Base-by-base conservation (phyloP, 1,139 yeast species). In the Candida sojae region DNA sequence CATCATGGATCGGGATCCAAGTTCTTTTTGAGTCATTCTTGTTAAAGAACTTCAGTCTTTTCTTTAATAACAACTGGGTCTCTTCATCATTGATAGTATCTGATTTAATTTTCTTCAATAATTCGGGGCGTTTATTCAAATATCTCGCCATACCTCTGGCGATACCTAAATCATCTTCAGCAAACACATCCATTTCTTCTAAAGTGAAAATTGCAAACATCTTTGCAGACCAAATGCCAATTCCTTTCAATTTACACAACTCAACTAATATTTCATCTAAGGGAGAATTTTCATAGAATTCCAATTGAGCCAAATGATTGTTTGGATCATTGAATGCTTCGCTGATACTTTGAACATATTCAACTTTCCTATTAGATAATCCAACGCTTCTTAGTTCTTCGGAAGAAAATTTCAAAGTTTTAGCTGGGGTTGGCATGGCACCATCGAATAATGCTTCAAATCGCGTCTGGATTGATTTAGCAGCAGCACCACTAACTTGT, bases 161-260 rank as follows among this genome's bases (percentile, higher is more conserved):
- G 2, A 91, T 80, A 1, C 97, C 97, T 47, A 91, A 70, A 66
- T 92, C 97, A 33, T 85, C 91, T 11, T 81, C 73, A 2, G 95
- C 87, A 64, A 89, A 88, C 0, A 88, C 81, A 61, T 91, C 85
- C 61, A 80, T 62, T 50, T 88, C 77, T 31, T 77, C 77, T 42
- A 91, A 67, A 0, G 88, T 86, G 60, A 90, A 89, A 21, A 86
- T 63, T 13, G 87, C 68, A 67, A 90, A 91, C 97, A 91, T 91
- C 49, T 86, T 88, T 0, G 96, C 95, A 8, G 92, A 83, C 98
- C 98, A 91, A 1, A 83, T 80, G 0, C 97, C 97, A 32, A 91
- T 80, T 0, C 97, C 97, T 60, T 89, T 88, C 48, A 90, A 70
- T 36, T 59, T 58, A 0, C 83, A 82, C 47, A 90, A 65, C 48